Percentiles rank a stretch among this genome's conserved stretches.
phyloP scores from a whole-genome alignment of 169 alveolate genomes.

The Eimeria brunetti region DNA sequence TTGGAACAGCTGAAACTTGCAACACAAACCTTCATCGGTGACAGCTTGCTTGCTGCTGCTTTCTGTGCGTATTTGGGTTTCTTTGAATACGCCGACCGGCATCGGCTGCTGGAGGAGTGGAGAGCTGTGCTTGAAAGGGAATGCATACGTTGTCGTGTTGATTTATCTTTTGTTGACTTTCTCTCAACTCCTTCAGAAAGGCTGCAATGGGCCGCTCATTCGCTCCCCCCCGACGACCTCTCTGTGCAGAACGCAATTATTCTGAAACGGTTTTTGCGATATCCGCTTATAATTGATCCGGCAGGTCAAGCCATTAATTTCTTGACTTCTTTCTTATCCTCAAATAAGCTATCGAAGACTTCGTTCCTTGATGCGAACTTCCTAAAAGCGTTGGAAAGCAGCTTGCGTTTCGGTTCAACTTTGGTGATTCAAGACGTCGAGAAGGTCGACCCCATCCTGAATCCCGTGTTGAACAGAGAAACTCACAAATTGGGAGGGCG shows the following conservation, averaged over 20 bases:
- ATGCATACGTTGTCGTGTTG: slow-evolving; percentile 86
- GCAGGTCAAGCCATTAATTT: slow-evolving; percentile 95
- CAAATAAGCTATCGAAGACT: slow-evolving; percentile 92
- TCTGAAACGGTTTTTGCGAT: slow-evolving; percentile 91
- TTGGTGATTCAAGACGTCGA: slow-evolving; percentile 97
- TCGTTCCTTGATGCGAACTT: slow-evolving; percentile 91
- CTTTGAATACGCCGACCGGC: slow-evolving; percentile 91
- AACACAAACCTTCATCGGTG: slow-evolving; percentile 93
- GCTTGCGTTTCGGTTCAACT: slow-evolving; percentile 97
- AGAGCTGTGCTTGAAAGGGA: slow-evolving; percentile 47
- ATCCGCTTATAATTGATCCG: slow-evolving; percentile 98
- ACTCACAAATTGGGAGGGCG: slow-evolving; percentile 98
- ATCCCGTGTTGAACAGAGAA: slow-evolving; percentile 96
- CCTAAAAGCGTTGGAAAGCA: slow-evolving; percentile 95
- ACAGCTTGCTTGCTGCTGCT: slow-evolving; percentile 96
- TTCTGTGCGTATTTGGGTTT: slow-evolving; percentile 96
- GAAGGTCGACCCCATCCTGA: slow-evolving; percentile 93
- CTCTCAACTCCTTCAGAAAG: slow-evolving; percentile 97
- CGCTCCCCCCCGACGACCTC: slow-evolving; percentile 97
- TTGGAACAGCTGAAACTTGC: slow-evolving; percentile 69
- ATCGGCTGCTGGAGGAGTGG: slow-evolving; percentile 77
- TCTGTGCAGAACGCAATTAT: slow-evolving; percentile 98
- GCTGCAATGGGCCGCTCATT: slow-evolving; percentile 94
- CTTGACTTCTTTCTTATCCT: slow-evolving; percentile 88
- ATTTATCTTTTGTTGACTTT: slow-evolving; percentile 95